A percentile compares a stretch with the other conserved stretches of the same genome.
Evolutionary conservation across 371 early-diverging fungal genomes (phyloP).

Genomic region (Mucor irregularis): DNA sequence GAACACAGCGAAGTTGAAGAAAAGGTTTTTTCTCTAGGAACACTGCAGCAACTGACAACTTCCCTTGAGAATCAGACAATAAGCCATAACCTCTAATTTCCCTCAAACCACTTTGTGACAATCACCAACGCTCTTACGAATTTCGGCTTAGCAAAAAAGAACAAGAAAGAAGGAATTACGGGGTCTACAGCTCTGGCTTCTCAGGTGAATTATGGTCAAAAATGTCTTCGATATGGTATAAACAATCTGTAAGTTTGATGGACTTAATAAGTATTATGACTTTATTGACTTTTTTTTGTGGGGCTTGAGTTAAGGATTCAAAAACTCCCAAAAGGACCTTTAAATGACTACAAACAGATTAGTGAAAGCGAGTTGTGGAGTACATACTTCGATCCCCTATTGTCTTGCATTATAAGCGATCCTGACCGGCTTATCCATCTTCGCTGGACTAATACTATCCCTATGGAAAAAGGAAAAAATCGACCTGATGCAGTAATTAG

Average conservation of each 20-base stretch:
- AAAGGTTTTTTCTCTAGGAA: conserved; percentile 18
- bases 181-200: conserved; percentile 19
- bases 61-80: conserved; percentile 8
- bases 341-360: conserved; percentile 20
- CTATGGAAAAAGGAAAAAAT: conserved; percentile 24
- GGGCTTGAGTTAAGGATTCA: conserved; percentile 19
- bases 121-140: conserved; percentile 5
- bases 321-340: conserved; percentile 13
- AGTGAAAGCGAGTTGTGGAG: conserved; percentile 38
- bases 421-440: conserved; percentile 25
- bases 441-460: conserved; percentile 28
- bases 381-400: conserved; percentile 33
- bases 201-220: conserved; percentile 19
- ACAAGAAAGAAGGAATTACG: conserved; percentile 11
- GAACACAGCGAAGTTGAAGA: conserved; percentile 28
- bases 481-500: conserved; percentile 30
- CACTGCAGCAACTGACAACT: conserved; percentile 22
- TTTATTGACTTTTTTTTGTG: conserved; percentile 16
- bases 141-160: conserved; percentile 7
- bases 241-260: conserved; percentile 18
- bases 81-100: conserved; percentile 14
- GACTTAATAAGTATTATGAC: conserved; percentile 16
- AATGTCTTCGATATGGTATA: conserved; percentile 16
- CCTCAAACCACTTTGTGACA: conserved; percentile 7
- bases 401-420: conserved; percentile 28